Evolutionary conservation across 78 protist species (phyloP), one percentile per base, ranked within the genome.

Genomic region (Dictyostelium firmibasis): DNA sequence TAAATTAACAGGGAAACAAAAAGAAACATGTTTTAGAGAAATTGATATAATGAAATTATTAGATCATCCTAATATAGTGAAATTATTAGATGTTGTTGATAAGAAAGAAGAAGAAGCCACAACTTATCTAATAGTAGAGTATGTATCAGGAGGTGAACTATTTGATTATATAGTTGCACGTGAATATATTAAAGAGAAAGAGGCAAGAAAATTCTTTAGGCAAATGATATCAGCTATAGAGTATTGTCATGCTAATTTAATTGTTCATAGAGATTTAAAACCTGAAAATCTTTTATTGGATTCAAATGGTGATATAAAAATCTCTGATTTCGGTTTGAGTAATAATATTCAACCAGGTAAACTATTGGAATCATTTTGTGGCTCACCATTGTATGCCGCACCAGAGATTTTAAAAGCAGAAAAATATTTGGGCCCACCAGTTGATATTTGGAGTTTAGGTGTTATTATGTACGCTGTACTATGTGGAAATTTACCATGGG

Each of bases 181-280:
- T 44, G 94, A 87, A 60, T 70, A 70, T 44, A 69, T 89, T 35
- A 76, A 79, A 41, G 97, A 96, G 31, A 83, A 82, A 27, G 96
- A 96, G 29, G 97, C 97, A 36, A 75, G 95, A 74, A 77, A 77
- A 43, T 79, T 96, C 72, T 86, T 96, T 23, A 67, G 92, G 67
- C 96, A 92, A 74, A 78, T 96, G 25, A 60, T 96, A 13, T 81
- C 91, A 3, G 97, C 95, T 1, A 92, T 96, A 25, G 96, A 86
- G 57, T 96, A 92, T 79, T 77, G 88, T 74, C 97, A 96, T 44
- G 62, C 93, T 2, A 82, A 91, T 84, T 38, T 78, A 29, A 62
- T 98, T 31, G 96, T 97, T 7, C 99, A 98, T 75, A 96, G 99
- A 57, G 99, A 97, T 82, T 74, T 97, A 57, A 96, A 97, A 82